Conservation (phyloP, 2,329 filamentous ascomycete genomes). For the Ophiognomonia clavigignenti-juglandacearum region DNA sequence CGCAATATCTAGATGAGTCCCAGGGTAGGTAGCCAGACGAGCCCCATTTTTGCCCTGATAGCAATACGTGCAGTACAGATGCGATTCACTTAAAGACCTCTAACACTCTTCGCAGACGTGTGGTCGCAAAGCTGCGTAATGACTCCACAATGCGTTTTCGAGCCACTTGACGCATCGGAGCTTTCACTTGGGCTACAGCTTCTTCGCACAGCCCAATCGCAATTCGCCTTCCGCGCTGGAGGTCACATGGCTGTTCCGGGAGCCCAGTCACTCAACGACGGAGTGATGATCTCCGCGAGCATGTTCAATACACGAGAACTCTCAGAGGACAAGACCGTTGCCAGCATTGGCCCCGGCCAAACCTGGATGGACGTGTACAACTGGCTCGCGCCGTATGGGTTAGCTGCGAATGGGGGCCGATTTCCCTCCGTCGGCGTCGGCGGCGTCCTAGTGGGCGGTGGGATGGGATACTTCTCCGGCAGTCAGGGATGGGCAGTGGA, state of each 20-base stretch:
- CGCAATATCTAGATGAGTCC: no score
- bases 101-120: no score
- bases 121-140: no score
- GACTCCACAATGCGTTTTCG: no score
- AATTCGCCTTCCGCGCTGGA: slow-evolving; percentile 2
- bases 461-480: slow-evolving; percentile 43
- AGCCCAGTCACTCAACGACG: not conserved
- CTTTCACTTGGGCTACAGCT: no score
- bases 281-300: slow-evolving; percentile 26
- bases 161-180: no score
- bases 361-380: slow-evolving; percentile 20
- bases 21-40: no score
- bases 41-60: no score
- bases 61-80: no score
- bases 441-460: slow-evolving; percentile 41
- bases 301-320: slow-evolving; percentile 16
- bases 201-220: no score
- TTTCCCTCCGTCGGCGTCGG: slow-evolving; percentile 37
- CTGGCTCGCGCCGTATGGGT: slow-evolving; percentile 10
- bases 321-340: slow-evolving; percentile 12
- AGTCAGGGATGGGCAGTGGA: slow-evolving; percentile 41
- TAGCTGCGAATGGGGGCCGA: slow-evolving; percentile 31
- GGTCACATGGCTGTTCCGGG: not conserved
- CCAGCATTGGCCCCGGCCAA: slow-evolving; percentile 19
- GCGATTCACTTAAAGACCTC: no score